Evolutionary conservation across 345 rosid genomes (phyloP).

Genomic region (Eucalyptus sp.): DNA sequence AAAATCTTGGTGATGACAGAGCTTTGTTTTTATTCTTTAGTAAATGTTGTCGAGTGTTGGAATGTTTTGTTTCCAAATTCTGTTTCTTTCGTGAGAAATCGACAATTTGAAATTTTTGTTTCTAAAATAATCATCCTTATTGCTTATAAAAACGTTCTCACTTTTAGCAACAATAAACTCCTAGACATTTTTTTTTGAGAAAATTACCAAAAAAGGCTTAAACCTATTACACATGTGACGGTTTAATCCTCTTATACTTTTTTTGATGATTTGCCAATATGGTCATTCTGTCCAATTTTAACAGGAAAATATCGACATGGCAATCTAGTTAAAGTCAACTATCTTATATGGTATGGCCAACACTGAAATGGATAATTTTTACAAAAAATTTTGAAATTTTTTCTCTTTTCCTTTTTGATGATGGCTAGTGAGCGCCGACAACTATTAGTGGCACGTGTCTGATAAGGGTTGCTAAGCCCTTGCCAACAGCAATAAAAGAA

Average conservation of each 20-base stretch:
- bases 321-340: accelerated
- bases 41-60: background rate
- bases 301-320: background rate
- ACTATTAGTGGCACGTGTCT: accelerated
- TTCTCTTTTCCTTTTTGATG: background rate
- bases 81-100: background rate
- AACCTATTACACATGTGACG: accelerated
- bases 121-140: background rate
- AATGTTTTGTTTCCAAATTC: background rate
- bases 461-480: background rate
- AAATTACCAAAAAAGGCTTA: background rate
- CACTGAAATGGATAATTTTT: accelerated
- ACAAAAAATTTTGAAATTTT: accelerated
- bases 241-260: background rate
- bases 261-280: background rate
- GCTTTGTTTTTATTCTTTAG: background rate
- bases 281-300: accelerated
- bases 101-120: background rate
- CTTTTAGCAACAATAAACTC: background rate
- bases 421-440: accelerated
- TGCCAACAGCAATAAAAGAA: background rate
- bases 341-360: accelerated
- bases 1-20: background rate
- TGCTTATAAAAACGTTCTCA: background rate
- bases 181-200: background rate